Conservation (phyloP, 208 protist genomes). For the Balamuthia mandrillaris region DNA sequence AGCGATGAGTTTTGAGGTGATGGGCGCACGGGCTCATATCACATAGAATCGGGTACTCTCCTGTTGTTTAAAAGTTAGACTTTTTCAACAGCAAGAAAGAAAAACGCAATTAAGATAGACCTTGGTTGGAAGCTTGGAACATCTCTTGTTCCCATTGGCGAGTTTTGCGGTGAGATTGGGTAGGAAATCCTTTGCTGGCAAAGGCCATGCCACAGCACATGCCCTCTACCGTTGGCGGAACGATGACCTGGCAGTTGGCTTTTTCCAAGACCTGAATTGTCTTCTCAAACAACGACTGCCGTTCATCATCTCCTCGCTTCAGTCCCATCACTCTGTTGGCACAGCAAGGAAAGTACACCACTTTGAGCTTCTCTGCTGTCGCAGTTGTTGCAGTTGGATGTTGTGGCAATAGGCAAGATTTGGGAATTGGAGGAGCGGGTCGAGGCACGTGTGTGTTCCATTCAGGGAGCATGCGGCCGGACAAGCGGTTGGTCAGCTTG, state of each 20-base stretch:
- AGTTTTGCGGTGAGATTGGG: constrained; percentile 20
- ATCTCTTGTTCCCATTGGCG: constrained; percentile 28
- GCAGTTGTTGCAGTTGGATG: neutral
- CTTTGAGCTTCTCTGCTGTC: neutral
- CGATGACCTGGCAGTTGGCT: constrained; percentile 19
- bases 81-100: no score
- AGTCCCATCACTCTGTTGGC: neutral
- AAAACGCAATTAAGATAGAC: no score
- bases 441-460: neutral
- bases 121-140: constrained; percentile 29
- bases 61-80: no score
- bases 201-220: constrained; percentile 65
- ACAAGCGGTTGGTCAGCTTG: neutral
- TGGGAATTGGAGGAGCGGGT: neutral
- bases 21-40: constrained; percentile 35
- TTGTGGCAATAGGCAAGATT: neutral
- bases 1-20: neutral
- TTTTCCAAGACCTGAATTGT: constrained; percentile 24
- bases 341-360: constrained; percentile 11
- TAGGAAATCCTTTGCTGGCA: constrained; percentile 44
- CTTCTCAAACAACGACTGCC: neutral
- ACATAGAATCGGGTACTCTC: neutral
- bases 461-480: neutral
- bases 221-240: constrained; percentile 24
- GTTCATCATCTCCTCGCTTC: neutral